A percentile compares a stretch with the other conserved stretches of the same genome.
These are phyloP conservation scores for Hansenula lynferdii DNA, from an alignment of 1,139 yeast species.

Conservation along the genomic window DNA sequence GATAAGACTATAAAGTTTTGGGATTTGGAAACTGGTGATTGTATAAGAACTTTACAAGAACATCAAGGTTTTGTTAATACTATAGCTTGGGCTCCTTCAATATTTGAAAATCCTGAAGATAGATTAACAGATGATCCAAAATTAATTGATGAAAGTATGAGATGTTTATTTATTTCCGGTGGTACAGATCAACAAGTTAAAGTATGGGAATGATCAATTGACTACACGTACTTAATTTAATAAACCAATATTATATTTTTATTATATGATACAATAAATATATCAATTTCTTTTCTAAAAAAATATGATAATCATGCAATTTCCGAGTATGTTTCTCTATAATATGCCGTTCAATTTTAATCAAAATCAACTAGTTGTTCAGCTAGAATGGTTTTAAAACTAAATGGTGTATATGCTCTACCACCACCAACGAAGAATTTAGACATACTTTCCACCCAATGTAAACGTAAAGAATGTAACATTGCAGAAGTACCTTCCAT, in stretches of 20 bases:
- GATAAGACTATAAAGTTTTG: conserved; percentile 75
- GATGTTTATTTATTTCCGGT: conserved; percentile 57
- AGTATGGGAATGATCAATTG: conserved; percentile 40
- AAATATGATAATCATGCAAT: too few relatives aligned
- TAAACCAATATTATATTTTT: background rate
- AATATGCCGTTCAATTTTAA: background rate
- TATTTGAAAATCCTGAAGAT: conserved; percentile 18
- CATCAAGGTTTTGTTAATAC: conserved; percentile 74
- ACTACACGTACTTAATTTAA: background rate
- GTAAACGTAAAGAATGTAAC: conserved; percentile 94
- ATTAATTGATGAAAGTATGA: conserved; percentile 32
- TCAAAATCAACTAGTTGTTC: conserved; percentile 15
- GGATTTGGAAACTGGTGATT: conserved; percentile 62
- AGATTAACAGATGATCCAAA: conserved; percentile 14
- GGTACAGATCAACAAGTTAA: conserved; percentile 50
- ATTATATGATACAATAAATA: background rate
- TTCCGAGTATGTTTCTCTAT: too few relatives aligned
- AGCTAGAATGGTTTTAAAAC: conserved; percentile 38
- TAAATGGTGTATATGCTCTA: conserved; percentile 77
- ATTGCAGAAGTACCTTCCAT: conserved; percentile 99
- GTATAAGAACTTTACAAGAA: conserved; percentile 51
- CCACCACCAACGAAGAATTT: conserved; percentile 98
- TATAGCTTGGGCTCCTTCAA: conserved; percentile 53
- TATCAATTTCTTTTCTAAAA: background rate
- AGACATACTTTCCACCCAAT: conserved; percentile 99